Evolutionary conservation across 495 filamentous ascomycete genomes (phyloP), one percentile per base, ranked within the genome.

Genomic region (Tuber borchii): DNA sequence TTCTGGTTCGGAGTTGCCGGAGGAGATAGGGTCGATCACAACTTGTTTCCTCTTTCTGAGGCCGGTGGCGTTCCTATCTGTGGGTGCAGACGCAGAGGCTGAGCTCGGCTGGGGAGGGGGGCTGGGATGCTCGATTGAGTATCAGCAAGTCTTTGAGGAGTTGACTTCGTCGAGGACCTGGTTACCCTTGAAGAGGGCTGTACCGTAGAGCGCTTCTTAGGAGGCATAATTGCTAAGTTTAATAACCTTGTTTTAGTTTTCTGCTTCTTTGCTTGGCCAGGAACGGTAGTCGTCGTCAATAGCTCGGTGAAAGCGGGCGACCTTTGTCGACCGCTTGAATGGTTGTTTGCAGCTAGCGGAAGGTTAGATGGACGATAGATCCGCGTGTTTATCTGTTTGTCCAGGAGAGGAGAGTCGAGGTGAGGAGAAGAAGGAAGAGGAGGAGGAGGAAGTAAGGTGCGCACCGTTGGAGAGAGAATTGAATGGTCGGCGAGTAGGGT

Each of bases 121-220:
- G 39, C 40, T 45, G 34, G 70, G 26, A 14, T 45, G 44, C n/a
- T 45, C 17, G 70, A 71, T 44, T 48, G 45, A 5, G 75, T 51
- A 39, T n/a, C n/a, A 61, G 51, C n/a, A 14, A n/a, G 9, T n/a
- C 51, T 61, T 26, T 61, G 51, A 10, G 73, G 65, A 70, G 72
- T 45, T 71, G 72, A 73, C 51, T 75, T 81, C 56, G 79, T 78
- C 43, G 71, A 74, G 31, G 80, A 81, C 42, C 80, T 81, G 16
- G 76, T 56, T 12, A 69, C 22, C 26, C 48, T 37, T 20, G 77
- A 69, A 3, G 44, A 44, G 31, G 74, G 19, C 34, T 70, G 73
- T 42, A 69, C 48, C 39, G 75, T 74, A 20, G 74, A 48, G 31
- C 43, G 73, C 45, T 80, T 83, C 45, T 79, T 83, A 20, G 81